Percentiles rank a stretch among this genome's conserved stretches.
Evolutionary conservation across 768 basidiomycete genomes (phyloP).

Genomic region (Daedalea quercina): DNA sequence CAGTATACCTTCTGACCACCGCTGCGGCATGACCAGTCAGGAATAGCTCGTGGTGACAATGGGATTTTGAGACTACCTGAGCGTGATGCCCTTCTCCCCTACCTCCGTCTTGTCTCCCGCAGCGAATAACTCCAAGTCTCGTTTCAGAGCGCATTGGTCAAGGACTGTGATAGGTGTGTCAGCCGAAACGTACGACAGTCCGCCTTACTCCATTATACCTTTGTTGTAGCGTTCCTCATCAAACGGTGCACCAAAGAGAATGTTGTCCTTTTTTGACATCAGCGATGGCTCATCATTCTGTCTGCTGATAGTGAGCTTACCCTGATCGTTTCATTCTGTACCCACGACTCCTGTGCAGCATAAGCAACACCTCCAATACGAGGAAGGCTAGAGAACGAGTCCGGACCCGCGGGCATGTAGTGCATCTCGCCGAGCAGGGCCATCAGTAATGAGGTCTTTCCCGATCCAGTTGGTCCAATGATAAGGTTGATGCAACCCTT

Average conservation of each 20-base stretch:
- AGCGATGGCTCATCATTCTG: conserved; percentile 48
- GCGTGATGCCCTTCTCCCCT: conserved; percentile 51
- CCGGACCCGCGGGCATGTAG: conserved; percentile 29
- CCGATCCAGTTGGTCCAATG: conserved; percentile 50
- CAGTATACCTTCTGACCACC: conserved; percentile 38
- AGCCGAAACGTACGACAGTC: too few relatives aligned
- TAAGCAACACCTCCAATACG: conserved; percentile 39
- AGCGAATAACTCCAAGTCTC: conserved; percentile 40
- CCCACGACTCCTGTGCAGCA: conserved; percentile 45
- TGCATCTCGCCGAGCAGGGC: conserved; percentile 57
- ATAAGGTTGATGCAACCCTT: conserved; percentile 48
- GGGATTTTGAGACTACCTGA: conserved; percentile 19
- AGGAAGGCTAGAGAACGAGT: conserved; percentile 36
- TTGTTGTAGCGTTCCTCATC: conserved; percentile 40
- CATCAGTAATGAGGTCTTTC: conserved; percentile 63
- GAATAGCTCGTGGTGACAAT: neutral
- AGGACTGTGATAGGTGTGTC: conserved; percentile 19
- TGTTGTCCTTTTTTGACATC: conserved; percentile 44
- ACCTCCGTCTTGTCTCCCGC: conserved; percentile 49
- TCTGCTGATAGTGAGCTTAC: conserved; percentile 34
- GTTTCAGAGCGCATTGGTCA: conserved; percentile 33
- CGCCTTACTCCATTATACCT: conserved; percentile 17
- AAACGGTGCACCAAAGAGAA: conserved; percentile 41
- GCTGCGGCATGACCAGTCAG: conserved; percentile 8
- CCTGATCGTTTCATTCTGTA: conserved; percentile 37